Evolutionary conservation across 2,329 filamentous ascomycete species (phyloP), one percentile per base, ranked within the genome.

Genomic region (Xylaria sp.): DNA sequence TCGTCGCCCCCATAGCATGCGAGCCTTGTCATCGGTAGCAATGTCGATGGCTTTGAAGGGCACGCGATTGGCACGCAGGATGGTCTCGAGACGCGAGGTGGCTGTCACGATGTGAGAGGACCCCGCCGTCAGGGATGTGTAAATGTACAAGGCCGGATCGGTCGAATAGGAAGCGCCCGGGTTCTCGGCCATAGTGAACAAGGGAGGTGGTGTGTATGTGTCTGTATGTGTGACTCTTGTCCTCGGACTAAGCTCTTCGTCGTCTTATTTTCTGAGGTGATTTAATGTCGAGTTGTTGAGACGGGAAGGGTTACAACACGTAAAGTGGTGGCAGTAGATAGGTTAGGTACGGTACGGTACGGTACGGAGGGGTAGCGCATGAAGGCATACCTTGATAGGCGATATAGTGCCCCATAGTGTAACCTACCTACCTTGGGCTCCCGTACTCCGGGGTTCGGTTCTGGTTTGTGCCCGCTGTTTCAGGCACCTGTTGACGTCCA

Each of bases 91-190:
- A 57, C 96, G 92, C 63, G 94, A 97, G 1, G 96, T 98, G 29
- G 94, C 96, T 48, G 96, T 98, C 77, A 98, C 91, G 79, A 98
- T 97, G 81, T 98, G 94, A 27, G 94, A 97, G 48, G 94, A 97
- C 72, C 96, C 96, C 68, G 96, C 93, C 23, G 96, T 98, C 65
- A 99, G 87, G 62, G 95, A 98, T 69, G 96, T 98, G 84, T 97
- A 98, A 76, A 99, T 92, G 84, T 96, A 99, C 71, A 99, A 90
- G 32, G 91, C 86, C 58, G 91, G 88, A 79, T 93, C 91, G 73
- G 84, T 85, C 73, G 84, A 84, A 78, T 84, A 87, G 62, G 84
- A 82, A 55, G 84, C 80, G 60, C 71, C 53, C 66, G 74, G 71
- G 13, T 69, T 63, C 57, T 76, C 73, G 51, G 74, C 71, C 75